Evolutionary conservation across 2,329 filamentous ascomycete genomes (phyloP).

Genomic region (Escovopsis weberi): DNA sequence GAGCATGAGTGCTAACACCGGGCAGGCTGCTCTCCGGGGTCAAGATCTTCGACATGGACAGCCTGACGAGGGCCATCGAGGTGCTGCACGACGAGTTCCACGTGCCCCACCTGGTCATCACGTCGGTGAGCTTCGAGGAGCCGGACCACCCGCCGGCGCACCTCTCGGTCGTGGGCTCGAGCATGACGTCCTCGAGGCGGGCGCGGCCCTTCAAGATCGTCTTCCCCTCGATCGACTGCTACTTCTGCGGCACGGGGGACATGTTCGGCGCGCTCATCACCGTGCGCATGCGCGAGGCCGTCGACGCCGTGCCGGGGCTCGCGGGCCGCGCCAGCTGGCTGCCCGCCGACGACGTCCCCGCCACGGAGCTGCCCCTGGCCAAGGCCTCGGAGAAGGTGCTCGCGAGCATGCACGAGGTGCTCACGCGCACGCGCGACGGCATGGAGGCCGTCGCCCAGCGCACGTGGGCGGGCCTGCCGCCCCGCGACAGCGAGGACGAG

Average conservation of each 20-base stretch:
- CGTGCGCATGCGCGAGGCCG: constrained; percentile 74
- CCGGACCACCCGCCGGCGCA: constrained; percentile 33
- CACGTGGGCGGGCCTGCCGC: constrained; percentile 26
- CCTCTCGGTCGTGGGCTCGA: constrained; percentile 66
- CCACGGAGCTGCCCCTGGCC: constrained; percentile 66
- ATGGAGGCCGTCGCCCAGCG: constrained; percentile 38
- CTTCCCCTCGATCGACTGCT: constrained; percentile 77
- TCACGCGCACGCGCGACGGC: constrained; percentile 52
- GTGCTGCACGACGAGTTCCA: constrained; percentile 61
- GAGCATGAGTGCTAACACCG: background rate
- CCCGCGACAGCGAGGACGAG: constrained; percentile 30
- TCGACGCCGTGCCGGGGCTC: constrained; percentile 33
- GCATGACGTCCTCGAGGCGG: constrained; percentile 43
- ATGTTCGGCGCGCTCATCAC: constrained; percentile 95
- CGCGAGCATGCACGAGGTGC: constrained; percentile 80
- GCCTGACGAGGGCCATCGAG: constrained; percentile 59
- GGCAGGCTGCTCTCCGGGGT: constrained; percentile 71
- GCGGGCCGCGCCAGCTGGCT: constrained; percentile 52
- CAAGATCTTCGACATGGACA: constrained; percentile 61
- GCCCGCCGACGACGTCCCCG: constrained; percentile 54
- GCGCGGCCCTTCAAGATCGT: constrained; percentile 81
- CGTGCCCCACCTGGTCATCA: constrained; percentile 84
- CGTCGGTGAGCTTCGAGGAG: constrained; percentile 60
- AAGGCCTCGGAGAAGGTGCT: constrained; percentile 74
- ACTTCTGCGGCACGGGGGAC: constrained; percentile 93